Evolutionary conservation across 1,284 basidiomycete genomes (phyloP), one percentile per base, ranked within the genome.

Genomic region (Cutaneotrichosporon dermatis): DNA sequence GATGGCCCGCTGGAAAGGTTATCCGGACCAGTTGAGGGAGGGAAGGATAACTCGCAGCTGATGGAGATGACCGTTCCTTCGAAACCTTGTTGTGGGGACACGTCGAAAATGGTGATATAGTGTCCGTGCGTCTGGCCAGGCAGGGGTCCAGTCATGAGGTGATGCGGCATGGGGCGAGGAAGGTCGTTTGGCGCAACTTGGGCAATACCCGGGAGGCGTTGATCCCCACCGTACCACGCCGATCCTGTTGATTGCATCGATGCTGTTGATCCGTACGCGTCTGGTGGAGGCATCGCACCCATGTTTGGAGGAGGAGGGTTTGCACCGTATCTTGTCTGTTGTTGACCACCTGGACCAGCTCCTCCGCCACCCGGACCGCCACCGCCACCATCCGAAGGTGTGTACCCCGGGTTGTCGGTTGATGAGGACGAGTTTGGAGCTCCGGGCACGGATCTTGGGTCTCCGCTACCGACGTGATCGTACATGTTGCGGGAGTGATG

Each of bases 11-110:
- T 33, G 33, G 40, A 40, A 8, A 54, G 51, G 44, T 37, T 39
- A 7, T 35, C 44, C 42, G 62, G 62, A 39, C 25, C 33, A 40
- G 49, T n/a, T n/a, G n/a, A 36, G 13, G 40, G 37, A 15, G 52
- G 53, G 43, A 63, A 63, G 13, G 53, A 44, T 45, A 74, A 62
- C 53, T 76, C 69, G 56, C 68, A 66, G 43, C 58, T 66, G 62
- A 74, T 64, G n/a, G 57, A 53, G 39, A 75, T 57, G 8, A 58
- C 46, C 0, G 68, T 69, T 2, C 71, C 71, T 43, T 69, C 65
- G 16, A 51, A 35, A 6, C 74, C 74, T 40, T 70, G 64, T 16
- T 56, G 58, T 1, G 70, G 70, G n/a, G 44, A 59, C 46, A 66
- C 66, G 4, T 66, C 64, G 44, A 68, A 66, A 13, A 72, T 57